phyloP scores from a whole-genome alignment of 75 land plant genomes.

The Cryptomeria japonica region DNA sequence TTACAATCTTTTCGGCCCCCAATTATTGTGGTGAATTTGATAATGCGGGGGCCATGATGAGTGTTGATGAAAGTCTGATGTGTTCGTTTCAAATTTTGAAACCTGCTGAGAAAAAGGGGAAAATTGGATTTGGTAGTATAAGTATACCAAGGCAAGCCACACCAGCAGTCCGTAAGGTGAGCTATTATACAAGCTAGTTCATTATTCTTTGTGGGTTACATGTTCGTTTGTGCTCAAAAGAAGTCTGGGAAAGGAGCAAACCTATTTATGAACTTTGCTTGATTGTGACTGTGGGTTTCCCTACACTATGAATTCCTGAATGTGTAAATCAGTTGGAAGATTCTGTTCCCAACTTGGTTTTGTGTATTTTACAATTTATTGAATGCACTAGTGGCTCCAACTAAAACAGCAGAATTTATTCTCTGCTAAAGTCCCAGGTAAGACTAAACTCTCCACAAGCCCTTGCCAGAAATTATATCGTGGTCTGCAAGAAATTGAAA shows the following conservation, averaged over 20 bases:
- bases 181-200: conserved; percentile 12
- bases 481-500: neutral
- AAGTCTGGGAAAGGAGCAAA: conserved; percentile 2
- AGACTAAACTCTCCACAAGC: neutral
- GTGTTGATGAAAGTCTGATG: conserved; percentile 55
- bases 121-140: conserved; percentile 17
- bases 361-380: conserved; percentile 4
- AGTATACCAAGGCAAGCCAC: conserved; percentile 22
- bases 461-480: neutral
- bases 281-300: neutral
- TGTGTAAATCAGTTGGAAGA: conserved; percentile 7
- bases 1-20: conserved; percentile 64
- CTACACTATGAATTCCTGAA: neutral
- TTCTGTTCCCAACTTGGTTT: neutral
- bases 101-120: conserved; percentile 40
- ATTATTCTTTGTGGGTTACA: neutral
- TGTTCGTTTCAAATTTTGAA: conserved; percentile 66
- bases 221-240: neutral
- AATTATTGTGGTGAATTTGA: conserved; percentile 69
- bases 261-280: neutral
- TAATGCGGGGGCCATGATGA: conserved; percentile 69
- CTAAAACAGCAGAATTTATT: neutral
- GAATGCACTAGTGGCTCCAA: neutral
- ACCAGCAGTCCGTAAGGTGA: conserved; percentile 14
- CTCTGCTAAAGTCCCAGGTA: neutral